phyloP scores from a whole-genome alignment of 2,329 filamentous ascomycete species.

The Diaporthe caulivora region DNA sequence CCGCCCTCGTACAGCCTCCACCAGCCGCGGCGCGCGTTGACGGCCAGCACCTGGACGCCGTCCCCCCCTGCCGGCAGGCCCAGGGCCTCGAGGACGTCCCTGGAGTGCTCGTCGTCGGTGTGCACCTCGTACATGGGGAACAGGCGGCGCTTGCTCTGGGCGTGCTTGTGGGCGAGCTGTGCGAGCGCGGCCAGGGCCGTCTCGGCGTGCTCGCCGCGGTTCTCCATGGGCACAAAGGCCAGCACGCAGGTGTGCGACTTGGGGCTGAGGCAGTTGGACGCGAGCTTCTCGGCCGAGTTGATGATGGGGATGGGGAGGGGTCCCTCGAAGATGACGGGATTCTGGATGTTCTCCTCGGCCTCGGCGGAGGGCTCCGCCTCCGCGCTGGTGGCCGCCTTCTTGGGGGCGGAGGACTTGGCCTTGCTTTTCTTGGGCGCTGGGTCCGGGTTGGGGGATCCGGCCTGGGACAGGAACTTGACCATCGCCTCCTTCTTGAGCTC shows the following conservation, averaged over 20 bases:
- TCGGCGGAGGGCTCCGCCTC: constrained; percentile 50
- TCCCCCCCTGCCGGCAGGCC: constrained; percentile 65
- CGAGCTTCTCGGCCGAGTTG: constrained; percentile 72
- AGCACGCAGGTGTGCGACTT: constrained; percentile 89
- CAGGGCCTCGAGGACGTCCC: constrained; percentile 70
- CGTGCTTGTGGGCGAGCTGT: constrained; percentile 82
- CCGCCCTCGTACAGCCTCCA: constrained; percentile 78
- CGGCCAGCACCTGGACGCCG: constrained; percentile 81
- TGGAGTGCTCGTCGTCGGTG: constrained; percentile 67
- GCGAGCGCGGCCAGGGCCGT: constrained; percentile 74
- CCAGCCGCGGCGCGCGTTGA: constrained; percentile 90
- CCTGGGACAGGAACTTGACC: constrained; percentile 84
- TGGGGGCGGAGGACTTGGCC: constrained; percentile 55
- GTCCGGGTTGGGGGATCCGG: constrained; percentile 83
- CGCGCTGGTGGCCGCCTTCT: constrained; percentile 48
- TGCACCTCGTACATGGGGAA: constrained; percentile 89
- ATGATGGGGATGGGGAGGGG: constrained; percentile 77
- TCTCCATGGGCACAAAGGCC: constrained; percentile 72
- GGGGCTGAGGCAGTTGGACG: constrained; percentile 77
- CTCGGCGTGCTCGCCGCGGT: constrained; percentile 61
- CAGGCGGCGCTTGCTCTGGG: constrained; percentile 72
- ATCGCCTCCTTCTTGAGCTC: constrained; percentile 88
- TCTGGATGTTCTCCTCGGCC: constrained; percentile 54
- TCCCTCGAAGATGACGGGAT: constrained; percentile 64
- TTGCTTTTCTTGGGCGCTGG: constrained; percentile 67